Conservation (phyloP, 768 basidiomycete species). For the Serendipita sp. region DNA sequence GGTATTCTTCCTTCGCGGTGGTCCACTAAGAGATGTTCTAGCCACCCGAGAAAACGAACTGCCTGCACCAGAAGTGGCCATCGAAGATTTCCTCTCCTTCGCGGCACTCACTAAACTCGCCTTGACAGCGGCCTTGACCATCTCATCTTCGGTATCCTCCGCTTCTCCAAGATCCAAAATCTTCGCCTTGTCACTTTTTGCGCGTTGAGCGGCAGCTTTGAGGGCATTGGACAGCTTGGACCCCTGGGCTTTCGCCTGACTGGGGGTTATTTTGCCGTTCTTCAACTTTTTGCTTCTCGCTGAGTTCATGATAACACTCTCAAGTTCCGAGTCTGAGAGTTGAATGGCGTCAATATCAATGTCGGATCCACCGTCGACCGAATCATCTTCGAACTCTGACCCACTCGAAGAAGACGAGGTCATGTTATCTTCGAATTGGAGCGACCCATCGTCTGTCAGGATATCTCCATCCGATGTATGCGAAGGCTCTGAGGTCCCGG, state of each 20-base stretch:
- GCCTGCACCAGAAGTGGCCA: background rate
- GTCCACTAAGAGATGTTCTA: background rate
- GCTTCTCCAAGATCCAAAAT: constrained; percentile 9
- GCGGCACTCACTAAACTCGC: background rate
- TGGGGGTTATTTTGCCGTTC: constrained; percentile 10
- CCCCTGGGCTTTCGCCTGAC: background rate
- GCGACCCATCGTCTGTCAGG: background rate
- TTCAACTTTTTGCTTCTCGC: background rate
- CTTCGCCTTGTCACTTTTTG: background rate
- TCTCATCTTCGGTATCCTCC: constrained; percentile 6
- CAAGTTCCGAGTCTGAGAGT: constrained; percentile 9
- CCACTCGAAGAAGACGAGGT: background rate
- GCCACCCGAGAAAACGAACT: background rate
- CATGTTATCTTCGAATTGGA: background rate
- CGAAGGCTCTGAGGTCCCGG: background rate
- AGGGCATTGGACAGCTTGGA: background rate
- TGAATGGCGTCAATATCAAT: background rate
- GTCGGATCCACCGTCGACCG: background rate
- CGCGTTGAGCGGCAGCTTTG: background rate
- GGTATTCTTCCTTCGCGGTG: background rate
- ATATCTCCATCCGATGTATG: constrained; percentile 1
- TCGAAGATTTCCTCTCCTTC: background rate
- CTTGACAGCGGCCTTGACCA: constrained; percentile 8
- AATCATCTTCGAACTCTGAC: constrained; percentile 1
- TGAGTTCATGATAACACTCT: background rate